These are phyloP conservation scores for Aureobasidium sp. DNA, from an alignment of 2,329 filamentous ascomycete genomes.

Conservation along the genomic window DNA sequence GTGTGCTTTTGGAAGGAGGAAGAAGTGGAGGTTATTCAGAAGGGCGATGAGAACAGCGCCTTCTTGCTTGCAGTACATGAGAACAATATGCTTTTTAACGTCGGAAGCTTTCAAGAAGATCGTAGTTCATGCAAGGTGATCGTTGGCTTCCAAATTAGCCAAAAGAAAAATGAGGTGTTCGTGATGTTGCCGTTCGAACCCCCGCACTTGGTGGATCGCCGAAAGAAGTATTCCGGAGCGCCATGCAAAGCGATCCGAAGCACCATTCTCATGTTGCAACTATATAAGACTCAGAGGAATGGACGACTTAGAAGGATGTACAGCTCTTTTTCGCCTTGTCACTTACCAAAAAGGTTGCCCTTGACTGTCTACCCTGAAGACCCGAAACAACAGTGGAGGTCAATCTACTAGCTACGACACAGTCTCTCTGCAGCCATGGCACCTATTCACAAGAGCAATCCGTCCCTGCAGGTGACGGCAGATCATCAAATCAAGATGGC, in stretches of 20 bases:
- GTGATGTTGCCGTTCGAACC: not conserved
- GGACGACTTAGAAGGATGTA: no score
- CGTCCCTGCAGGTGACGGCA: slow-evolving; percentile 10
- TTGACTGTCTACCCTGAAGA: no score
- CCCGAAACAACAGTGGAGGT: no score
- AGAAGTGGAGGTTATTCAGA: not conserved
- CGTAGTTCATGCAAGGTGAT: not conserved
- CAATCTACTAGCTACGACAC: not conserved
- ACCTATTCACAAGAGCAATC: not conserved
- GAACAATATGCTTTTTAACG: not conserved
- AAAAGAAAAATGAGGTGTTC: not conserved
- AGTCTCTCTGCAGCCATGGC: not conserved
- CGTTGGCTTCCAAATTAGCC: not conserved
- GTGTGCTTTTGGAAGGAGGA: not conserved
- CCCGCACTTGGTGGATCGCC: slow-evolving; percentile 6
- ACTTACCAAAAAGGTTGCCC: no score
- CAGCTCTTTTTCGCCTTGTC: not conserved
- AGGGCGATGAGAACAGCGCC: not conserved
- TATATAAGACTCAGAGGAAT: not conserved
- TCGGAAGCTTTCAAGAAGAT: not conserved
- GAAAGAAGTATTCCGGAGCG: not conserved
- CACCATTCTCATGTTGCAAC: not conserved
- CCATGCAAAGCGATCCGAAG: not conserved
- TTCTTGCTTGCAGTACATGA: not conserved
- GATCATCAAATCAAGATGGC: slow-evolving; percentile 12